Evolutionary conservation across 208 protist species (phyloP), one percentile per base, ranked within the genome.

Genomic region (Trichomonas tenax): DNA sequence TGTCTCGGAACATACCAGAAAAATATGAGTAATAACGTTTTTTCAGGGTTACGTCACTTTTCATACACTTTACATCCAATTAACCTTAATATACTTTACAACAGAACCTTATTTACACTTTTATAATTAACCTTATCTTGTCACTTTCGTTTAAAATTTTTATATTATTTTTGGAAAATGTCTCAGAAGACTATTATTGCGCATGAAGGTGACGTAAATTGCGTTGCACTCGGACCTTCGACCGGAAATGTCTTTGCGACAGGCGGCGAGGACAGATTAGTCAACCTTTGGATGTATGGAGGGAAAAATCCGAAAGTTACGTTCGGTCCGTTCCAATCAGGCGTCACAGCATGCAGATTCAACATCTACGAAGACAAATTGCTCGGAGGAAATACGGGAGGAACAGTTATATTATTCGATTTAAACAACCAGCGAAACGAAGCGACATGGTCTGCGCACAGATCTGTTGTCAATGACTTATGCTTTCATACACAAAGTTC

Each of bases 1-100:
- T 99, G 98, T 99, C 99, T 97, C 99, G 98, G 96, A 99, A 99
- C 99, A 99, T 99, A 41, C 0, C 41, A 11, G 0, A 21, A 36
- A 34, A 36, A 21, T 84, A 34, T 84, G n/a, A 84, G 41, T 84
- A 84, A 84, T 15, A 84, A 84, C 36, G 81, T 84, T 72, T 72
- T 72, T 72, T 72, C 26, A 31, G 3, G 8, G 26, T 31, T n/a
- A 58, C 26, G 58, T 72, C 58, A n/a, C 58, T 51, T 51, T 51
- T 51, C 3, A 51, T 51, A 51, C 3, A 51, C 46, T 51, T 51
- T 51, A 51, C 46, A 51, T 51, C 9, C 3, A 51, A 15, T 51
- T 51, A 51, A 51, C 46, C 46, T 51, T 51, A 51, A 15, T 51
- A 15, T 51, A 51, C 14, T 51, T 51, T 51, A 51, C 46, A 51